phyloP scores from a whole-genome alignment of 768 basidiomycete genomes.

The Crepidotus variabilis region DNA sequence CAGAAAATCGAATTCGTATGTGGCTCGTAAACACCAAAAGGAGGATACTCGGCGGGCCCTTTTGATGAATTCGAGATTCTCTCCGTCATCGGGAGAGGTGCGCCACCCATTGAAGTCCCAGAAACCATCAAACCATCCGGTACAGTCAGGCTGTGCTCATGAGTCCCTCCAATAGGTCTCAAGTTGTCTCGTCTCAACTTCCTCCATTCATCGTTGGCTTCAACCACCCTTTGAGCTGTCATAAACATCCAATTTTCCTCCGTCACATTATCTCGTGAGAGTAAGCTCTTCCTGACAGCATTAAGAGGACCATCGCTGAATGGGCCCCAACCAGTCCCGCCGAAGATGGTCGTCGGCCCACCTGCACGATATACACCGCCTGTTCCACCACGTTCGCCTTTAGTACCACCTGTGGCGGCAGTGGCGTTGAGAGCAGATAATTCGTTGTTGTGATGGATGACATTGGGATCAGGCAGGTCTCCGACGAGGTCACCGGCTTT shows the following conservation, averaged over 20 bases:
- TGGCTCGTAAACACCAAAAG: constrained; percentile 74
- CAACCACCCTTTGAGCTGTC: constrained; percentile 61
- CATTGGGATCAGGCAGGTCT: constrained; percentile 75
- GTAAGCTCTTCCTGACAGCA: constrained; percentile 74
- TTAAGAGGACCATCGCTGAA: constrained; percentile 86
- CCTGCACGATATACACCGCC: constrained; percentile 86
- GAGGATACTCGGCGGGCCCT: constrained; percentile 21
- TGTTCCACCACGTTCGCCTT: constrained; percentile 35
- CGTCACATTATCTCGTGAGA: constrained; percentile 76
- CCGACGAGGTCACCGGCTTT: constrained; percentile 81
- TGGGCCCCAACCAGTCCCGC: constrained; percentile 77
- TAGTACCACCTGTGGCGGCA: constrained; percentile 22
- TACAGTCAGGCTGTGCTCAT: neutral
- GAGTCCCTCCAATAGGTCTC: constrained; percentile 45
- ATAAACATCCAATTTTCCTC: constrained; percentile 93
- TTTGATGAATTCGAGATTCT: constrained; percentile 7
- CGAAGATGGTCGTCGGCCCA: constrained; percentile 92
- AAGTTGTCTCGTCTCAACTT: constrained; percentile 53
- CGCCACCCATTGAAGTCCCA: constrained; percentile 18
- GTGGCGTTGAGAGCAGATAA: constrained; percentile 35
- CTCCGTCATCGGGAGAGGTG: constrained; percentile 7
- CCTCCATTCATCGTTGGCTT: constrained; percentile 63
- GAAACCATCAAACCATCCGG: constrained; percentile 27
- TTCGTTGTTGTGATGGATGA: constrained; percentile 43
- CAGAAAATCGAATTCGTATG: constrained; percentile 75